Percentiles rank a stretch among this genome's conserved stretches.
These are phyloP conservation scores for Cynanchum wilfordii DNA, from an alignment of 257 asterid species.

Conservation along the genomic window DNA sequence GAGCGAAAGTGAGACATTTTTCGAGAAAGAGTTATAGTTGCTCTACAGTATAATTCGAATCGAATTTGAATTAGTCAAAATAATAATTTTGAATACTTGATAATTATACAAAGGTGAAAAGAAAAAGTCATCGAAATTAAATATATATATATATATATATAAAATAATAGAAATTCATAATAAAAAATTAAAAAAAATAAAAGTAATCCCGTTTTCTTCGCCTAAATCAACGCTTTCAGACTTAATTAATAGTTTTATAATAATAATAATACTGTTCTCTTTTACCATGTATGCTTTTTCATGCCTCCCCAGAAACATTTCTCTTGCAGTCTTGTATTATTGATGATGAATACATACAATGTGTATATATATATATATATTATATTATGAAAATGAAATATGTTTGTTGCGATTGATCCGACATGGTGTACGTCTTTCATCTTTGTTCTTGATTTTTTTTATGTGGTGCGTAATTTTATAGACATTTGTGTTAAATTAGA, in stretches of 20 bases:
- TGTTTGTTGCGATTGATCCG: no score
- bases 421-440: no score
- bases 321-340: background rate
- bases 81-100: no score
- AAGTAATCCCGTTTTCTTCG: constrained; percentile 37
- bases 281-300: constrained; percentile 4
- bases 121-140: constrained; percentile 21
- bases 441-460: background rate
- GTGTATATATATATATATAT: no score
- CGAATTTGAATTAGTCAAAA: no score
- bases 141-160: constrained; percentile 9
- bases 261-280: background rate
- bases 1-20: no score
- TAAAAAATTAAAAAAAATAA: background rate
- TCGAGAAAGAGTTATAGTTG: no score
- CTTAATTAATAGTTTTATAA: constrained; percentile 13
- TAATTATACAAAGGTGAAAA: constrained; percentile 2
- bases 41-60: no score
- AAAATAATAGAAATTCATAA: constrained; percentile 12
- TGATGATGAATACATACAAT: no score
- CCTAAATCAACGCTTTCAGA: constrained; percentile 38
- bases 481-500: no score
- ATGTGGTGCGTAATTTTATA: no score
- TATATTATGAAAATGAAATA: no score
- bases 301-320: constrained; percentile 15